Conservation (phyloP, 139 green algal genomes). For the Zygnema circumcarinatum region DNA sequence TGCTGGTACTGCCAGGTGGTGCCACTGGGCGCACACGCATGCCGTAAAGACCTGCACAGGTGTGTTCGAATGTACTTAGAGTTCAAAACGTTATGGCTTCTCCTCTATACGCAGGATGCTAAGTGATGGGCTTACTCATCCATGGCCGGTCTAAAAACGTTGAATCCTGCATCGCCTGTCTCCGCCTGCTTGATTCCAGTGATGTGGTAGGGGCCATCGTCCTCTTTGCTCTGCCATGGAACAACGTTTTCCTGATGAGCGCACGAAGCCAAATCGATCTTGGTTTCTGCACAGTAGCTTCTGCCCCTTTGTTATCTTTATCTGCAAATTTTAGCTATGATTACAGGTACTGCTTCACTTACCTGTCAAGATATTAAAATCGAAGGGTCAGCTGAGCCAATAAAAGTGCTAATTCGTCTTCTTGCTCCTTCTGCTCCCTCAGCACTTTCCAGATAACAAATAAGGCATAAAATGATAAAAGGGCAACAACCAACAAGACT, state of each 20-base stretch:
- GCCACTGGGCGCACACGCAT: slow-evolving; percentile 21
- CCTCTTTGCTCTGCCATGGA: no score
- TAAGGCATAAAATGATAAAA: no score
- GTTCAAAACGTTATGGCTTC: background rate
- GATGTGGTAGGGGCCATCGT: background rate
- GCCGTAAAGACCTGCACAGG: slow-evolving; percentile 30
- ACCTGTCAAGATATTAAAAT: no score
- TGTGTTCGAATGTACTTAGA: background rate
- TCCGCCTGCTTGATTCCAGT: background rate
- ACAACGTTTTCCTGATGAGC: no score
- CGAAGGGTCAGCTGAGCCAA: background rate
- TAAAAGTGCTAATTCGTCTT: background rate
- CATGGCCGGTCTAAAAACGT: background rate
- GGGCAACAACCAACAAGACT: no score
- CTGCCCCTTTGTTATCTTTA: no score
- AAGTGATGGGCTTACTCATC: background rate
- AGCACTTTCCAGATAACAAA: no score
- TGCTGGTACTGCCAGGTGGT: slow-evolving; percentile 9
- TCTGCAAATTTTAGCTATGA: no score
- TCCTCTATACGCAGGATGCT: background rate
- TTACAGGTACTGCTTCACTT: no score
- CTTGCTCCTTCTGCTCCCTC: background rate
- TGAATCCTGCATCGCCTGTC: background rate
- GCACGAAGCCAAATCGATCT: no score
- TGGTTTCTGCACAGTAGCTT: no score